Conservation (phyloP, 1,139 yeast genomes). For the Candida sp. region DNA sequence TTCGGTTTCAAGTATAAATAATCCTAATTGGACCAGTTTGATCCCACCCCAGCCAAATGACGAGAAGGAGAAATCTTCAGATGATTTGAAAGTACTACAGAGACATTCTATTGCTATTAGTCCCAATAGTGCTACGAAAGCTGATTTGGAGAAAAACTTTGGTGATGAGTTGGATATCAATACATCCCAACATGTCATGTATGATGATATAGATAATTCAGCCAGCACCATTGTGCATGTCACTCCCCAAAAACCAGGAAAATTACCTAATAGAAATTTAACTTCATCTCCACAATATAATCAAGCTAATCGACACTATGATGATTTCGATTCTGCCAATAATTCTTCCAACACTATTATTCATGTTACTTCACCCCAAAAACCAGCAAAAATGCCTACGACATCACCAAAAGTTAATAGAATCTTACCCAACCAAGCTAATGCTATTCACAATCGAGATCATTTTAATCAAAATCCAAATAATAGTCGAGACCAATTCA, state of each 20-base stretch:
- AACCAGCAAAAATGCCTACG: background rate
- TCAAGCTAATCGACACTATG: too few relatives aligned
- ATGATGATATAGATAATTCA: too few relatives aligned
- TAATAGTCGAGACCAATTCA: too few relatives aligned
- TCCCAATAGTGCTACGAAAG: too few relatives aligned
- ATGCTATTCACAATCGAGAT: too few relatives aligned
- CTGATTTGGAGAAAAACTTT: background rate
- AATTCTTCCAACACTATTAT: background rate
- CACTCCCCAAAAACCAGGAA: too few relatives aligned
- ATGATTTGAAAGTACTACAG: constrained; percentile 6
- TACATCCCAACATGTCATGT: too few relatives aligned
- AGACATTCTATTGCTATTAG: constrained; percentile 15
- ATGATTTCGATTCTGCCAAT: background rate
- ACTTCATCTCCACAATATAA: too few relatives aligned
- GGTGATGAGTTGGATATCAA: background rate
- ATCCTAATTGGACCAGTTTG: constrained; percentile 15
- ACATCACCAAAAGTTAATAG: background rate
- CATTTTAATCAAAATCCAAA: too few relatives aligned
- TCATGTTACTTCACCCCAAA: background rate
- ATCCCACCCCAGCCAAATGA: constrained; percentile 20
- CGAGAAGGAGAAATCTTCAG: constrained; percentile 8
- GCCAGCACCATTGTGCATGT: too few relatives aligned
- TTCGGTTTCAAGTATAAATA: background rate
- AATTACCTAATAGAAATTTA: too few relatives aligned
- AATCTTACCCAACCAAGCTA: background rate